These are phyloP conservation scores for Herpetomonas samuelpessoai DNA, from an alignment of 208 protist species.

Conservation along the genomic window DNA sequence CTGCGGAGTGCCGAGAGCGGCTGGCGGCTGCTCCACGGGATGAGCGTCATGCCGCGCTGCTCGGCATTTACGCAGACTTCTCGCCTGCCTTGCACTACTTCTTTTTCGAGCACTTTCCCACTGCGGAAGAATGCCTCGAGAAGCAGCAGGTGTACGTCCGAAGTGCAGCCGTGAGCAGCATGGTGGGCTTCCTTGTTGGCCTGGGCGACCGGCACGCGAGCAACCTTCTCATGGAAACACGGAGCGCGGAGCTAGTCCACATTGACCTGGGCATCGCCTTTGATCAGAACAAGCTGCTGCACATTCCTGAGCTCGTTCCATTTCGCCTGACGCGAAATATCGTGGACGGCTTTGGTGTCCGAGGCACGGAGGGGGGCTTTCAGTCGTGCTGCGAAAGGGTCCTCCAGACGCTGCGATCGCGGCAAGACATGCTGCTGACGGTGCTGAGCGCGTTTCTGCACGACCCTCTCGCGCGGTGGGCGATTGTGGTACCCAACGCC, in stretches of 20 bases:
- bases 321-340: slow-evolving; percentile 97
- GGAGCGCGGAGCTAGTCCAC: slow-evolving; percentile 91
- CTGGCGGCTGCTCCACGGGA: slow-evolving; percentile 30
- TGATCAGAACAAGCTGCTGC: slow-evolving; percentile 87
- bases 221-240: slow-evolving; percentile 95
- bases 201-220: slow-evolving; percentile 96
- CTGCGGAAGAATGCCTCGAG: slow-evolving; percentile 73
- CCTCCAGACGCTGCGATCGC: slow-evolving; percentile 78
- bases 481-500: too few relatives aligned
- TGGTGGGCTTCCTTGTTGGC: slow-evolving; percentile 95
- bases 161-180: slow-evolving; percentile 86
- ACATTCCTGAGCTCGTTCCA: slow-evolving; percentile 94
- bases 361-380: slow-evolving; percentile 92
- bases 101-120: slow-evolving; percentile 91
- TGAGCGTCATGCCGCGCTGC: slow-evolving; percentile 33
- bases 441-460: slow-evolving; percentile 94
- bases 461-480: slow-evolving; percentile 96
- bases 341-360: slow-evolving; percentile 94
- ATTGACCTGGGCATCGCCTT: slow-evolving; percentile 96
- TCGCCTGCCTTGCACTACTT: slow-evolving; percentile 95
- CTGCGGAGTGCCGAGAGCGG: slow-evolving; percentile 45
- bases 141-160: slow-evolving; percentile 86
- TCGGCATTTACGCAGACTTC: slow-evolving; percentile 75
- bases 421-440: slow-evolving; percentile 73
- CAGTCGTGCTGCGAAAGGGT: slow-evolving; percentile 78